A percentile compares a stretch with the other conserved stretches of the same genome.
These are phyloP conservation scores for Neurospora sp. DNA, from an alignment of 495 filamentous ascomycete species.

Conservation along the genomic window DNA sequence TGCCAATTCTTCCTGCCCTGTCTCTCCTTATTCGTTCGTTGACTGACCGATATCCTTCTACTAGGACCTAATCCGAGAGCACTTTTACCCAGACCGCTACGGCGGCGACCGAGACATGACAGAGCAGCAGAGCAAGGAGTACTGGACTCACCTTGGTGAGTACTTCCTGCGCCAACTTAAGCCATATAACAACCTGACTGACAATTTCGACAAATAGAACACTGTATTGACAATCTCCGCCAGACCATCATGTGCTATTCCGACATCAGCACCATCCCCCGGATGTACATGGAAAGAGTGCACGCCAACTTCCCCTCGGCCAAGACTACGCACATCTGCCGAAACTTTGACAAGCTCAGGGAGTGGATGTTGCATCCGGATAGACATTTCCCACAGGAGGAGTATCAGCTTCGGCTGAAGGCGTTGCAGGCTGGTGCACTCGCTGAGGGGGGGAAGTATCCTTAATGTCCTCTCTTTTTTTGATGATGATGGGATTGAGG, in stretches of 20 bases:
- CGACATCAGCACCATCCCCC: constrained; percentile 14
- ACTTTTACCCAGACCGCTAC: constrained; percentile 4
- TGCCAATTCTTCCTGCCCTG: neutral
- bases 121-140: neutral
- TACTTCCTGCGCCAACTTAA: neutral
- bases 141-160: constrained; percentile 3
- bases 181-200: neutral
- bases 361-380: constrained; percentile 1
- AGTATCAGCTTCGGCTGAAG: neutral
- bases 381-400: constrained; percentile 3
- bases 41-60: neutral
- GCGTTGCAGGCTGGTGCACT: neutral
- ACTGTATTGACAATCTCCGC: constrained; percentile 28
- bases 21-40: neutral
- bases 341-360: constrained; percentile 3
- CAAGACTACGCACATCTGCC: constrained; percentile 4
- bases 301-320: constrained; percentile 1
- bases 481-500: too few species aligned
- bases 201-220: neutral
- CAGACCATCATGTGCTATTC: constrained; percentile 24
- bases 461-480: too few species aligned
- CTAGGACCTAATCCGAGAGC: constrained; percentile 3
- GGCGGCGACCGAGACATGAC: neutral
- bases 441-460: too few species aligned
- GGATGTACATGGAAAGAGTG: neutral